Evolutionary conservation across 225 moss, liverwort and hornwort species (phyloP).

Genomic region (Anthoceros angustus): DNA sequence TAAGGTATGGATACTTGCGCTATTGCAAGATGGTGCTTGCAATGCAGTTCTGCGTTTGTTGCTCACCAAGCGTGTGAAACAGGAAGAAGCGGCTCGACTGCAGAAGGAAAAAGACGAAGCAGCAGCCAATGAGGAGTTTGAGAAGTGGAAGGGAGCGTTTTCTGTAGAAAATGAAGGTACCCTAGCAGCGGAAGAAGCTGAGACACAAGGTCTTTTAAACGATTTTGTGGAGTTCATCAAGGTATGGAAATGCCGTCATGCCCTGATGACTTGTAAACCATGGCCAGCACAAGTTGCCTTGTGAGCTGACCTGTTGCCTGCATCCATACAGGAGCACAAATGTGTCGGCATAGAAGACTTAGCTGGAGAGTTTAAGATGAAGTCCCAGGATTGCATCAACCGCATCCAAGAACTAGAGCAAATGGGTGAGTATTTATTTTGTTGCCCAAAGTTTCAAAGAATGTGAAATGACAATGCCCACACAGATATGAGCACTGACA

Average conservation of each 20-base stretch:
- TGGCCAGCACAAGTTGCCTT: not conserved
- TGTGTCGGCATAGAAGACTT: constrained; percentile 90
- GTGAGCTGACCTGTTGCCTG: not conserved
- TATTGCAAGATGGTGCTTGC: not conserved
- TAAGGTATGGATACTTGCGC: constrained; percentile 28
- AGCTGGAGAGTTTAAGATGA: constrained; percentile 84
- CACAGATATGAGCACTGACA: not conserved
- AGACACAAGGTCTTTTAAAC: constrained; percentile 58
- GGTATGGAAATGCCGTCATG: constrained; percentile 10
- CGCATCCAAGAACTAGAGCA: too few relatives aligned
- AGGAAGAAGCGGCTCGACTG: constrained; percentile 66
- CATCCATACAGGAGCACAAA: constrained; percentile 55
- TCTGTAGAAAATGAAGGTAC: constrained; percentile 89
- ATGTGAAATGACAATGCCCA: not conserved
- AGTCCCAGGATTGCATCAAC: too few relatives aligned
- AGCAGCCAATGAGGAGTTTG: constrained; percentile 66
- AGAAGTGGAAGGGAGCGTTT: constrained; percentile 76
- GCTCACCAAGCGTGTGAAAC: not conserved
- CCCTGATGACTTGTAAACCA: not conserved
- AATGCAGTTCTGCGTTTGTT: not conserved
- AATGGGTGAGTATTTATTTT: constrained; percentile 46
- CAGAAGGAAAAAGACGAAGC: constrained; percentile 54
- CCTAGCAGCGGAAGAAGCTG: constrained; percentile 55
- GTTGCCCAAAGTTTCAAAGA: not conserved
- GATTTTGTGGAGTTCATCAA: constrained; percentile 80